Conservation (phyloP, 371 early-diverging fungal genomes). For the Synchytrium microbalum region DNA sequence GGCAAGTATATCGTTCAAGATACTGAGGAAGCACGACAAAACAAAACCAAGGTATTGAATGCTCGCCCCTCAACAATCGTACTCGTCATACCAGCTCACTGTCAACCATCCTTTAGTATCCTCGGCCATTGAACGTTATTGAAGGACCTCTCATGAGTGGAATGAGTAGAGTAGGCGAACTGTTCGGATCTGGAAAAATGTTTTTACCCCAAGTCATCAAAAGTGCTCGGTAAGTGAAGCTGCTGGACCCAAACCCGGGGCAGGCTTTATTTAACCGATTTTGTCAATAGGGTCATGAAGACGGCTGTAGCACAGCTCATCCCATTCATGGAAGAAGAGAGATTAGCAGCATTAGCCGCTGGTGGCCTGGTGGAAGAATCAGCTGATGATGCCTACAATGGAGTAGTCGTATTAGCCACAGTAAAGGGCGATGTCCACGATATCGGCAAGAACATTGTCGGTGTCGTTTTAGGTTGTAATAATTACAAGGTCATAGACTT, state of each 20-base stretch:
- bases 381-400: conserved; percentile 57
- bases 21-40: conserved; percentile 79
- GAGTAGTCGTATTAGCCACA: conserved; percentile 83
- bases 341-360: conserved; percentile 55
- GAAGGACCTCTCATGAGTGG: conserved; percentile 93
- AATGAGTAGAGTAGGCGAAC: conserved; percentile 86
- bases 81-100: neutral
- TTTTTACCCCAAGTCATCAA: conserved; percentile 96
- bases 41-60: conserved; percentile 20
- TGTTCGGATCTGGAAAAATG: conserved; percentile 92
- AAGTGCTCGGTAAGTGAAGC: conserved; percentile 56
- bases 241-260: neutral
- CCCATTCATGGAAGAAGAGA: conserved; percentile 84
- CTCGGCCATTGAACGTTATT: conserved; percentile 84
- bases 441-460: conserved; percentile 72
- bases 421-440: conserved; percentile 68
- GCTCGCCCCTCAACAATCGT: neutral
- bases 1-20: conserved; percentile 86
- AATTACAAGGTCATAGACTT: conserved; percentile 87
- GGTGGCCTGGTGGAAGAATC: conserved; percentile 40
- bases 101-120: conserved; percentile 37
- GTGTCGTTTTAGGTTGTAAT: conserved; percentile 91
- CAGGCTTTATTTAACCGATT: conserved; percentile 1
- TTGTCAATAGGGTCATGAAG: conserved; percentile 60
- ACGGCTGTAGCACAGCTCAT: conserved; percentile 90